phyloP scores from a whole-genome alignment of 768 basidiomycete species.

The Tricholoma sp. region DNA sequence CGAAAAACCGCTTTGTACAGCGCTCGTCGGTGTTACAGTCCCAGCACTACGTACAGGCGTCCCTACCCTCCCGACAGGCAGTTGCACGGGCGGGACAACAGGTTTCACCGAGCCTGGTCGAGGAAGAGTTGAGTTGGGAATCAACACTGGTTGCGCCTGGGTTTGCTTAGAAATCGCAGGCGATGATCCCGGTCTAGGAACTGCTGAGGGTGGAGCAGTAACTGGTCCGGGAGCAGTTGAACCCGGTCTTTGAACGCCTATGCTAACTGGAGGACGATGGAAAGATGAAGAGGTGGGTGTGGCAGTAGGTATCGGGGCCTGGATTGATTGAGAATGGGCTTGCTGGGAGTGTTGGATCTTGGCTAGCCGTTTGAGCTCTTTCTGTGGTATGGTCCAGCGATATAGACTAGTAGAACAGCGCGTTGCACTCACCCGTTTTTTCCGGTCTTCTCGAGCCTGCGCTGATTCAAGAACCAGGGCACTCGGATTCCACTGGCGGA shows the following conservation, averaged over 20 bases:
- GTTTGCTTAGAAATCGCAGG: constrained; percentile 17
- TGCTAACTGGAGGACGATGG: constrained; percentile 16
- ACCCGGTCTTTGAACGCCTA: constrained; percentile 30
- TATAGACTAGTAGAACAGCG: not conserved
- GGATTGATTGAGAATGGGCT: constrained; percentile 25
- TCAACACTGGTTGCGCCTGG: constrained; percentile 13
- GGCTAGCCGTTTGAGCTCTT: constrained; percentile 66
- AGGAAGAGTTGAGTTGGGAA: constrained; percentile 20
- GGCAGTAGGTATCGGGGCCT: constrained; percentile 26
- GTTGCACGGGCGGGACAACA: constrained; percentile 16
- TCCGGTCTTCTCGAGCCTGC: constrained; percentile 73
- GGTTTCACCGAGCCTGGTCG: constrained; percentile 17
- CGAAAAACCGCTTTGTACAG: constrained; percentile 18
- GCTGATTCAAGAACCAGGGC: constrained; percentile 61
- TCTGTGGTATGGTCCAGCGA: constrained; percentile 32
- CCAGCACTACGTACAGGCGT: constrained; percentile 20
- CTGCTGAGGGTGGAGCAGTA: constrained; percentile 18
- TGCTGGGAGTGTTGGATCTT: constrained; percentile 42
- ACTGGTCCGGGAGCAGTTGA: constrained; percentile 19
- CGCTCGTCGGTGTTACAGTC: constrained; percentile 25
- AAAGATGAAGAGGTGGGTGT: constrained; percentile 21
- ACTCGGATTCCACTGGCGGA: constrained; percentile 59
- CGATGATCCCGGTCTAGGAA: constrained; percentile 15
- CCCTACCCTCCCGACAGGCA: constrained; percentile 14
- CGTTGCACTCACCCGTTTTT: constrained; percentile 56